These are phyloP conservation scores for Erythrophleum ivorense DNA, from an alignment of 331 rosid species.

Conservation along the genomic window DNA sequence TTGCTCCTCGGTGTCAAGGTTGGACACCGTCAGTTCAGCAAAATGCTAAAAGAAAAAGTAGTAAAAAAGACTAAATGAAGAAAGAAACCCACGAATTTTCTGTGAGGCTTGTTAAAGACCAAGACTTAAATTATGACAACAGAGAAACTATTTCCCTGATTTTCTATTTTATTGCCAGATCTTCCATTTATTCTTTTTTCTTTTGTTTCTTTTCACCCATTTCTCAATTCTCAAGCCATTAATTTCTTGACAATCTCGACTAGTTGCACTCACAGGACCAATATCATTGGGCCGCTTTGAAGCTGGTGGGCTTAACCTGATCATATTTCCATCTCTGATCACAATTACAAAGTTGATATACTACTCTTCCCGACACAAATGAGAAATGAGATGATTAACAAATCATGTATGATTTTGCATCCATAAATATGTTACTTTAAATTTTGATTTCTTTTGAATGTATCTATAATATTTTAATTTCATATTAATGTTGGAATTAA, in stretches of 20 bases:
- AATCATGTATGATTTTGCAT: background rate
- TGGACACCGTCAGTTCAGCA: background rate
- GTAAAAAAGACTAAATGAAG: constrained; percentile 1
- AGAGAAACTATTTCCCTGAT: background rate
- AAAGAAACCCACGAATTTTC: background rate
- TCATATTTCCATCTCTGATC: too few relatives aligned
- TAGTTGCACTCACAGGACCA: too few relatives aligned
- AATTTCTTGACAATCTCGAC: too few relatives aligned
- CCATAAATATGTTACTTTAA: background rate
- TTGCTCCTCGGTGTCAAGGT: background rate
- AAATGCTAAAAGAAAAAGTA: background rate
- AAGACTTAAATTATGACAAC: background rate
- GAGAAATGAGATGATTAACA: too few relatives aligned
- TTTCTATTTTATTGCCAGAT: background rate
- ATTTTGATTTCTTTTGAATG: background rate
- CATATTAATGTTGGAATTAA: background rate
- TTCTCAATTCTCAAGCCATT: background rate
- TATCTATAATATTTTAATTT: background rate
- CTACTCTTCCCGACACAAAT: too few relatives aligned
- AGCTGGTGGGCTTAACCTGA: too few relatives aligned
- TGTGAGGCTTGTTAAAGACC: background rate
- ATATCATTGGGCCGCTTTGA: too few relatives aligned
- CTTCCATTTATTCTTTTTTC: background rate
- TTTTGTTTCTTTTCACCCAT: background rate
- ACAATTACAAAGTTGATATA: too few relatives aligned